These are phyloP conservation scores for Maudiozyma turicensis DNA, from an alignment of 805 yeast genomes.

Conservation along the genomic window DNA sequence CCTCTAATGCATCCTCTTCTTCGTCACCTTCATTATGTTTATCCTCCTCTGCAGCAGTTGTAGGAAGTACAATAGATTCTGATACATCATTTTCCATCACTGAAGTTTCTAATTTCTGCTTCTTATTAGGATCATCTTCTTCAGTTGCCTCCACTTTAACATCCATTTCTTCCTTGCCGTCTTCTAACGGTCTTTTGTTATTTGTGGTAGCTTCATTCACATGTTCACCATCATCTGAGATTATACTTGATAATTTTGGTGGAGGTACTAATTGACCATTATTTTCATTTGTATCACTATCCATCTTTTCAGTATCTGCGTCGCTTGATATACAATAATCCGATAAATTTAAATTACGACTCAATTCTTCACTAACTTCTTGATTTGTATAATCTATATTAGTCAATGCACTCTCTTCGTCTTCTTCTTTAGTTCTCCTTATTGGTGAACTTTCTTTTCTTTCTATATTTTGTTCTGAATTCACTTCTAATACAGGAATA, in stretches of 20 bases:
- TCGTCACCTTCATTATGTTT: conserved; percentile 15
- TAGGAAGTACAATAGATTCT: conserved; percentile 1
- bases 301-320: conserved; percentile 88
- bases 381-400: conserved; percentile 15
- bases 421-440: conserved; percentile 5
- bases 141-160: neutral
- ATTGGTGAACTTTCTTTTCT: neutral
- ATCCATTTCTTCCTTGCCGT: neutral
- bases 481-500: neutral
- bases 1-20: conserved; percentile 12
- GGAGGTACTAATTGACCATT: conserved; percentile 12
- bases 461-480: neutral
- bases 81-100: neutral
- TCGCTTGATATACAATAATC: conserved; percentile 43
- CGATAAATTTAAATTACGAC: conserved; percentile 38
- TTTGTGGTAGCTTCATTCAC: conserved; percentile 2
- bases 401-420: conserved; percentile 21
- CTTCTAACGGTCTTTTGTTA: neutral
- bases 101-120: neutral
- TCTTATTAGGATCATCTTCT: conserved; percentile 13
- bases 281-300: conserved; percentile 24
- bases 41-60: conserved; percentile 7
- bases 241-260: conserved; percentile 9
- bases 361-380: conserved; percentile 32
- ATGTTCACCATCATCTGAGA: neutral